Base-by-base conservation (phyloP, 768 basidiomycete genomes). In the Suillus tomentosus region DNA sequence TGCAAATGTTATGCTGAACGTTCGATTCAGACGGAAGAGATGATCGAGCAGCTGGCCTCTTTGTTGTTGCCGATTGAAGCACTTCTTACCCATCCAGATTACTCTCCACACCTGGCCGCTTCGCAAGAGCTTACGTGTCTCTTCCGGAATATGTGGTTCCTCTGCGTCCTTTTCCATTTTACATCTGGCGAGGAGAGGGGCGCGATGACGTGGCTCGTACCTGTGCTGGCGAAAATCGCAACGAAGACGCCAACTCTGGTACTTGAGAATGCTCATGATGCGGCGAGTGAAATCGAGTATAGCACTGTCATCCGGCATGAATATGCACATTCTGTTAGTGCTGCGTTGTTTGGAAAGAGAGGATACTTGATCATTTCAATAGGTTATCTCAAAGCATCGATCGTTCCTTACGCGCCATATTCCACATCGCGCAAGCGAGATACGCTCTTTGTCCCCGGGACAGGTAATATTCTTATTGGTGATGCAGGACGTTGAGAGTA, bases 61-160 rank as follows among this genome's bases (percentile, higher is more conserved):
- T 84, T 98, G 8, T 80, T 98, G 42, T 86, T 97, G 27, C 94
- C 96, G 2, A 94, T 99, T 63, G 95, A 96, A 71, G 90, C 93
- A 1, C 83, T 97, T 27, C 82, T 99, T 27, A 78, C 82, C 40
- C 92, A 95, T 69, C 69, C 76, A 15, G 86, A 89, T 64, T 92
- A 91, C 74, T 81, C 83, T 53, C 86, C 90, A 2, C 83, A 87
- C 40, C 60, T 80, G 19, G 76, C 82, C 34, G 76, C 87, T 22
- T 81, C 87, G 0, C 72, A 86, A 5, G 87, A 87, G 27, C 73
- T 94, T 14, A 87, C 90, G 13, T 80, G 87, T 5, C 79, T 94
- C 24, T 99, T 97, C 84, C 86, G 95, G 51, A 95, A 94, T 71
- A 82, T 95, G 77, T 99, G 96, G 96, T 95, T 96, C 76, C 77